phyloP scores from a whole-genome alignment of 805 yeast genomes.

The Hanseniaspora clermontiae region DNA sequence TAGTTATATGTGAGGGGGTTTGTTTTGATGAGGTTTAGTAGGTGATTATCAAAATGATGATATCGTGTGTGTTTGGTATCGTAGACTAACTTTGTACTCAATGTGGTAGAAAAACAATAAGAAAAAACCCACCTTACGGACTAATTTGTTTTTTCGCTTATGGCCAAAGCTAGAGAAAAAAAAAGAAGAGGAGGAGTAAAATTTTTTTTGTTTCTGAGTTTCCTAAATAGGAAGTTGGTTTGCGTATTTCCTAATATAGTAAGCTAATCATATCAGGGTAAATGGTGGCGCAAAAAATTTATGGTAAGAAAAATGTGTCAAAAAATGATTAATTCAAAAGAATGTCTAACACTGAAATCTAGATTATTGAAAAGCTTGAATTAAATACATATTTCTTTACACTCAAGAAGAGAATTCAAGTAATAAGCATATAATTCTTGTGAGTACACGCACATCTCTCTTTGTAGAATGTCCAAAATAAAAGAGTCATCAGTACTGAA shows the following conservation, averaged over 20 bases:
- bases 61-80: neutral
- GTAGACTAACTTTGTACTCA: too few species aligned
- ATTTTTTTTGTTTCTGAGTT: too few species aligned
- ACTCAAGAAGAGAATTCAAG: too few species aligned
- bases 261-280: neutral
- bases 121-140: neutral
- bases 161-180: neutral
- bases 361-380: neutral
- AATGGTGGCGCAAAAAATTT: too few species aligned
- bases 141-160: neutral
- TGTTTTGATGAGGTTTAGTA: neutral
- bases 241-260: neutral
- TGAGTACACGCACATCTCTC: too few species aligned
- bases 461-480: too few species aligned
- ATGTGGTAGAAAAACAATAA: neutral
- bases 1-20: neutral
- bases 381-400: neutral
- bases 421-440: too few species aligned
- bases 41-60: neutral
- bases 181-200: neutral
- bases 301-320: neutral
- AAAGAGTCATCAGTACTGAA: too few species aligned
- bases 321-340: neutral
- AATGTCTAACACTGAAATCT: too few species aligned
- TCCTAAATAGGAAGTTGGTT: too few species aligned